Base-by-base conservation (phyloP, 2,329 filamentous ascomycete species). In the Aspergillus vadensis region DNA sequence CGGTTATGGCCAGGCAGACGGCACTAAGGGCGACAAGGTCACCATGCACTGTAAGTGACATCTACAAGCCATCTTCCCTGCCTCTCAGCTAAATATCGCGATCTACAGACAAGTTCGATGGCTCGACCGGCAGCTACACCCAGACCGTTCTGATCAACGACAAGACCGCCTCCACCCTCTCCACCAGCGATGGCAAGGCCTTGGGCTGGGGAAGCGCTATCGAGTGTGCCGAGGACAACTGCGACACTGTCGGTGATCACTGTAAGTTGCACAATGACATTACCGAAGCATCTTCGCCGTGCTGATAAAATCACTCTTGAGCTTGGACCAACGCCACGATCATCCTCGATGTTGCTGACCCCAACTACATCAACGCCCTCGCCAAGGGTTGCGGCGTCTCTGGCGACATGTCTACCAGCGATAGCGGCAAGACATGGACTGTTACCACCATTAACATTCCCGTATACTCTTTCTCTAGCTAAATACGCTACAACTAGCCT, bases 51-150 rank as follows among this genome's bases (percentile, higher is more conserved):
- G 68, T 68, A 67, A 47, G 65, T 32, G 25, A 2, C 23, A 14
- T 15, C 9, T n/a, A 9, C 12, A 9, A 4, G 19, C 4, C 15
- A 15, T 10, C 12, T 32, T 32, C 12, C 8, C 30, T 23, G 1
- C 9, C 2, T 8, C 21, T 32, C 5, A 14, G 27, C 38, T 30
- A 12, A 23, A 5, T 7, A 17, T 10, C 25, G 21, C 21, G 21
- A 27, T 17, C 2, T 10, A 17, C 55, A 70, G 67, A 80, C 66
- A 77, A 78, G 53, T 79, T 72, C 65, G 73, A 79, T 58, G 83
- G 84, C 59, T 86, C 84, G 0, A 88, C 90, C 62, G 82, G 81
- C 15, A 74, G 67, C 19, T 68, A 73, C 64, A 69, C 69, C 8
- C 63, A 73, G 54, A 63, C 63, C 14, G 47, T 60, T 9, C 56